Percentiles rank a stretch among this genome's conserved stretches.
phyloP scores from a whole-genome alignment of 2,329 filamentous ascomycete genomes.

The Pseudodiploospora longispora region DNA sequence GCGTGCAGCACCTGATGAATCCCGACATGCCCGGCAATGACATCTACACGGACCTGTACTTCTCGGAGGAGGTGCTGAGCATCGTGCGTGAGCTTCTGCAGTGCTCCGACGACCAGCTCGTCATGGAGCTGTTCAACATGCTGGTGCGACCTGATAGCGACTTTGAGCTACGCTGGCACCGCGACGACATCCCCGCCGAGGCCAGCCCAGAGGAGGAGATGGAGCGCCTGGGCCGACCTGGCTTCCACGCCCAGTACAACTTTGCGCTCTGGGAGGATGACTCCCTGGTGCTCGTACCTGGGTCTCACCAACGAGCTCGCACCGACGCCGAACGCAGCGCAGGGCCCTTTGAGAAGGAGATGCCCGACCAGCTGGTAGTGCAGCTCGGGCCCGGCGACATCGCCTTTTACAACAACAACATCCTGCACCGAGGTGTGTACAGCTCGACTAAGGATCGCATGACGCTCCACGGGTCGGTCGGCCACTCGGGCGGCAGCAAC shows the following conservation, averaged over 20 bases:
- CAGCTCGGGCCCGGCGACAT: conserved; percentile 64
- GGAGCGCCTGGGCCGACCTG: conserved; percentile 48
- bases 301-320: conserved; percentile 62
- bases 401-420: conserved; percentile 88
- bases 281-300: conserved; percentile 68
- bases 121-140: conserved; percentile 85
- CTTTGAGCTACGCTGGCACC: conserved; percentile 76
- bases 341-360: conserved; percentile 50
- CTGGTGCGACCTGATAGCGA: conserved; percentile 63
- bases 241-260: conserved; percentile 81
- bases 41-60: conserved; percentile 63
- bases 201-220: conserved; percentile 61
- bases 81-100: conserved; percentile 58
- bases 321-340: conserved; percentile 63
- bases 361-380: conserved; percentile 61
- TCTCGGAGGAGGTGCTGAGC: conserved; percentile 54
- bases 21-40: conserved; percentile 56
- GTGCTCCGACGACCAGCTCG: conserved; percentile 52
- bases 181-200: conserved; percentile 69
- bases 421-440: conserved; percentile 67
- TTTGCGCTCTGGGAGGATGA: conserved; percentile 69
- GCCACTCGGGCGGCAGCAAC: conserved; percentile 45
- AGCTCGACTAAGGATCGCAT: conserved; percentile 49
- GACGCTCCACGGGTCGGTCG: conserved; percentile 67
- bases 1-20: conserved; percentile 77